phyloP scores from a whole-genome alignment of 257 asterid genomes.

The Gentiana dahurica region DNA sequence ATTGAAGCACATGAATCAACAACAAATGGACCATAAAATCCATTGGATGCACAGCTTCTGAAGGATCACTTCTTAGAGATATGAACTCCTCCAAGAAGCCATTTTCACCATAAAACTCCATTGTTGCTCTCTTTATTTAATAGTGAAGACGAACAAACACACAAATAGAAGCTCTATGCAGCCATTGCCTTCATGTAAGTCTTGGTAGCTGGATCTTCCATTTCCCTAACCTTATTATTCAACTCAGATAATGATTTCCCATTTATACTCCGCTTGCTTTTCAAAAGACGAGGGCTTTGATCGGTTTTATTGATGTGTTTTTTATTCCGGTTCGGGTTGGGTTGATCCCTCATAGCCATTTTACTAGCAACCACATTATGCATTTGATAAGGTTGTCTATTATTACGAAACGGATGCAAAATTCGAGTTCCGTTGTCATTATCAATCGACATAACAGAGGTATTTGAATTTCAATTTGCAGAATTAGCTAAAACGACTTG shows the following conservation, averaged over 20 bases:
- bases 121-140: too few relatives aligned
- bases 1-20: too few relatives aligned
- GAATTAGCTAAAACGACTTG: conserved; percentile 21
- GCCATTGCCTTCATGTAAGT: conserved; percentile 72
- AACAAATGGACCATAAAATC: too few relatives aligned
- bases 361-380: conserved; percentile 42
- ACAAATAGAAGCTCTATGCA: conserved; percentile 20
- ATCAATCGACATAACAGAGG: conserved; percentile 3
- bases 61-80: too few relatives aligned
- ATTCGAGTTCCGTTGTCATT: conserved; percentile 33
- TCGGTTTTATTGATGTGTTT: conserved; percentile 1
- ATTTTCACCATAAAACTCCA: too few relatives aligned
- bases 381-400: conserved; percentile 38
- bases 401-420: conserved; percentile 31
- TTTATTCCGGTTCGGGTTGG: conserved; percentile 1
- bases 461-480: conserved; percentile 5
- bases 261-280: conserved; percentile 12
- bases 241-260: conserved; percentile 24
- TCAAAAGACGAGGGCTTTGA: conserved; percentile 5
- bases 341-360: conserved; percentile 36
- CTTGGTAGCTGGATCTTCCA: conserved; percentile 66
- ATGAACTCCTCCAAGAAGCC: too few relatives aligned
- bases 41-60: too few relatives aligned
- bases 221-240: conserved; percentile 47
- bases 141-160: too few relatives aligned